phyloP scores from a whole-genome alignment of 306 rosid species.

The Corylus americana region DNA sequence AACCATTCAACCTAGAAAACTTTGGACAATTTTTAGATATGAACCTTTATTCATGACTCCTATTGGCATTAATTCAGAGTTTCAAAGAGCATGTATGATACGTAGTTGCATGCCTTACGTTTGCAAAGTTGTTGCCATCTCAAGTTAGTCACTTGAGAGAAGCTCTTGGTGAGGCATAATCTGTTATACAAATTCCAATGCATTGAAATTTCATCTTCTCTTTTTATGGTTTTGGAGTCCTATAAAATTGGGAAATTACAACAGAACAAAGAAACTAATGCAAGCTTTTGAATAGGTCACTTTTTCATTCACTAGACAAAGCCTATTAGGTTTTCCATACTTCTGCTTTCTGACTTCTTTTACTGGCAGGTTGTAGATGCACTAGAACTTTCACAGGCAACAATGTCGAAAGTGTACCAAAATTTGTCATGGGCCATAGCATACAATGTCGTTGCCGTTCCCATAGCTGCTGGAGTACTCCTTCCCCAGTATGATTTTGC shows the following conservation, averaged over 20 bases:
- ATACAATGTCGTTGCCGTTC: constrained; percentile 76
- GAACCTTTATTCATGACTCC: background rate
- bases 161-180: background rate
- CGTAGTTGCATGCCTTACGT: background rate
- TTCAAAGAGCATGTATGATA: background rate
- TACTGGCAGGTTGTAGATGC: constrained; percentile 83
- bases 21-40: background rate
- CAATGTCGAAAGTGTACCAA: constrained; percentile 91
- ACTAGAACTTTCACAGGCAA: constrained; percentile 80
- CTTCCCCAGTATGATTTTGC: constrained; percentile 93
- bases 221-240: background rate
- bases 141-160: background rate
- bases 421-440: constrained; percentile 96
- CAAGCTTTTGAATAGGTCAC: background rate
- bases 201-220: background rate
- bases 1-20: background rate
- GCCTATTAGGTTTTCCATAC: constrained; percentile 7
- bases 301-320: background rate
- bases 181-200: no score
- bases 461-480: constrained; percentile 84
- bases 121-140: background rate
- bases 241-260: background rate
- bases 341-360: constrained; percentile 16
- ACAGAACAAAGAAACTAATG: no score
- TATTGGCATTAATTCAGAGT: no score